Conservation (phyloP, 805 yeast genomes). For the Yamadazyma phyllophila region DNA sequence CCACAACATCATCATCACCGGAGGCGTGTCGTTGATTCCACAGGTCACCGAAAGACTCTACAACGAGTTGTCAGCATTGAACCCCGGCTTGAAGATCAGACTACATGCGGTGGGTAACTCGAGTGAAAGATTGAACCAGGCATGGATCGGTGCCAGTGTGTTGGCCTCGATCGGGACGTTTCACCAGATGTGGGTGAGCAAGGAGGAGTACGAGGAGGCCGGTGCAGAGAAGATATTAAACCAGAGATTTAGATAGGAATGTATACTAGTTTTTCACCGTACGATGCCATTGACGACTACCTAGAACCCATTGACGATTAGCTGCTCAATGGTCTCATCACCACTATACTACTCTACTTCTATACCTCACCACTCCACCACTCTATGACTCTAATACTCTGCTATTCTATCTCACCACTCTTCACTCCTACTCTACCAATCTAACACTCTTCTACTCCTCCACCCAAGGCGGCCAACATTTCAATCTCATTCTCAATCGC, state of each 20-base stretch:
- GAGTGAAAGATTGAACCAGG: constrained; percentile 71
- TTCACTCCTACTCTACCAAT: no score
- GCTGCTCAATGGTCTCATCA: no score
- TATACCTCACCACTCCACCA: no score
- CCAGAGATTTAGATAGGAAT: constrained; percentile 69
- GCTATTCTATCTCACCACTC: no score
- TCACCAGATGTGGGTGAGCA: constrained; percentile 93
- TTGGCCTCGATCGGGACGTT: constrained; percentile 86
- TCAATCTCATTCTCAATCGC: no score
- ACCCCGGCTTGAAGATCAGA: constrained; percentile 85
- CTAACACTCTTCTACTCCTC: no score
- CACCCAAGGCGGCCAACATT: no score
- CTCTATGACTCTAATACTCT: no score
- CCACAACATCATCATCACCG: constrained; percentile 83
- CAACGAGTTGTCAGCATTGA: constrained; percentile 61
- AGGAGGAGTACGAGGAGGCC: constrained; percentile 81
- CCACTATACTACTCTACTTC: no score
- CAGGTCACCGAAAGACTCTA: constrained; percentile 77
- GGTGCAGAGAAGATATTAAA: constrained; percentile 78
- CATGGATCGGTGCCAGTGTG: constrained; percentile 93
- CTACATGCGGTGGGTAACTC: constrained; percentile 78
- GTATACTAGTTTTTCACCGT: not conserved
- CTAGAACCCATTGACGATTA: no score
- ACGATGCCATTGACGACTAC: not conserved
- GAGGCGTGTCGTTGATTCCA: constrained; percentile 77